Percentiles rank a stretch among this genome's conserved stretches.
Conservation (phyloP, 805 yeast genomes). For the Myxozyma vanderwaltii region DNA sequence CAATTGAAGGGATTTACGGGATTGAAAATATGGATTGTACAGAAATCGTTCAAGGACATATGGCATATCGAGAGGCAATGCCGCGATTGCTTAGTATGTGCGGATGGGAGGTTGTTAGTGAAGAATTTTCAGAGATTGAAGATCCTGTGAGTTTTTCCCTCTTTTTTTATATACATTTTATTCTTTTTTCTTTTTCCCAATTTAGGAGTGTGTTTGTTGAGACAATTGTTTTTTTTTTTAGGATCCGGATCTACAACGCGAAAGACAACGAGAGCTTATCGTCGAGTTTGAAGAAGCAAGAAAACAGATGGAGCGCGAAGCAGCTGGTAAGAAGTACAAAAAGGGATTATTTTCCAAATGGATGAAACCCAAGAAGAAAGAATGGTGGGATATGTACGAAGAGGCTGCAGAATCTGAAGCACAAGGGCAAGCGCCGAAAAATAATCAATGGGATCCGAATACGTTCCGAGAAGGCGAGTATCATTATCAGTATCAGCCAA, state of each 20-base stretch:
- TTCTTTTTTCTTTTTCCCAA: no score
- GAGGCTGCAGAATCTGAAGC: slow-evolving; percentile 21
- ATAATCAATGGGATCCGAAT: slow-evolving; percentile 18
- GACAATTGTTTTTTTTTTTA: no score
- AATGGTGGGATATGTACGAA: slow-evolving; percentile 57
- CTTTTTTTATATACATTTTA: neutral
- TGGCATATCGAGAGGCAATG: slow-evolving; percentile 94
- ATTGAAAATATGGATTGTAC: slow-evolving; percentile 89
- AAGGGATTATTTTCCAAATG: slow-evolving; percentile 46
- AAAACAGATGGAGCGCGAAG: slow-evolving; percentile 49
- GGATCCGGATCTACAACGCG: slow-evolving; percentile 81
- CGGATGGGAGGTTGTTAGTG: slow-evolving; percentile 81
- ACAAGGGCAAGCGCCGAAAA: neutral
- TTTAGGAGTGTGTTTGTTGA: no score
- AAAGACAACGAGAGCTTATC: slow-evolving; percentile 74
- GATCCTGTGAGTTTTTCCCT: slow-evolving; percentile 56
- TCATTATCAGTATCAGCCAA: slow-evolving; percentile 22
- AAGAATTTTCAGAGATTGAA: slow-evolving; percentile 92
- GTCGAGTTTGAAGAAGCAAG: slow-evolving; percentile 86
- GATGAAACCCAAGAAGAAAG: slow-evolving; percentile 54
- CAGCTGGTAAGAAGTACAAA: slow-evolving; percentile 39
- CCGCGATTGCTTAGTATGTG: slow-evolving; percentile 71
- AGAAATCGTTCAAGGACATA: slow-evolving; percentile 85
- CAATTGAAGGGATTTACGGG: slow-evolving; percentile 61
- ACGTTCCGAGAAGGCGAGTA: slow-evolving; percentile 16